These are phyloP conservation scores for Besnoitia besnoiti DNA, from an alignment of 169 alveolate species.

Conservation along the genomic window DNA sequence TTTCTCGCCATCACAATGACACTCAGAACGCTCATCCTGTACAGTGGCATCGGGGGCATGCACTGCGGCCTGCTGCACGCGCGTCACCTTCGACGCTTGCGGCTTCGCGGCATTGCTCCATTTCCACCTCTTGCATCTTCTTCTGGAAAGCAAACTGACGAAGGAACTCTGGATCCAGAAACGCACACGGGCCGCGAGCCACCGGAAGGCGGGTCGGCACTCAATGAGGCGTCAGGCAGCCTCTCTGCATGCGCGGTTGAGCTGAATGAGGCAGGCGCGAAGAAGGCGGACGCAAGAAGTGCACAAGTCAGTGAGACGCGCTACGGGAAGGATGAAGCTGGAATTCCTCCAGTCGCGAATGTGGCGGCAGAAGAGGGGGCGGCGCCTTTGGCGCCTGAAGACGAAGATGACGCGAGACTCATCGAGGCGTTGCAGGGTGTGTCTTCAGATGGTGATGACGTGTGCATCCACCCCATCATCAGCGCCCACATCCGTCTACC, in stretches of 20 bases:
- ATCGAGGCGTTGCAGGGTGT: not conserved
- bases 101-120: conserved; percentile 32
- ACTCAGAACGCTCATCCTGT: conserved; percentile 8
- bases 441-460: not conserved
- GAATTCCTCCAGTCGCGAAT: not conserved
- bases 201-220: not conserved
- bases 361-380: not conserved
- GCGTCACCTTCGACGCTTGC: conserved; percentile 35
- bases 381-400: not conserved
- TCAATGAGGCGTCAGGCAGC: no score
- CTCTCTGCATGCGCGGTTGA: no score
- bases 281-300: no score
- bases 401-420: not conserved
- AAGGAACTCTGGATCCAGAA: not conserved
- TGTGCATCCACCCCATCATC: not conserved
- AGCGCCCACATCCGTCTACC: not conserved
- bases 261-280: no score
- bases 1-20: not conserved
- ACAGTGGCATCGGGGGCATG: conserved; percentile 61
- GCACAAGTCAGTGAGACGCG: no score
- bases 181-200: conserved; percentile 7
- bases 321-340: no score
- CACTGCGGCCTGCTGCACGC: conserved; percentile 58
- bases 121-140: not conserved
- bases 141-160: not conserved